These are phyloP conservation scores for Panellus pusillus DNA, from an alignment of 768 basidiomycete species.

Conservation along the genomic window DNA sequence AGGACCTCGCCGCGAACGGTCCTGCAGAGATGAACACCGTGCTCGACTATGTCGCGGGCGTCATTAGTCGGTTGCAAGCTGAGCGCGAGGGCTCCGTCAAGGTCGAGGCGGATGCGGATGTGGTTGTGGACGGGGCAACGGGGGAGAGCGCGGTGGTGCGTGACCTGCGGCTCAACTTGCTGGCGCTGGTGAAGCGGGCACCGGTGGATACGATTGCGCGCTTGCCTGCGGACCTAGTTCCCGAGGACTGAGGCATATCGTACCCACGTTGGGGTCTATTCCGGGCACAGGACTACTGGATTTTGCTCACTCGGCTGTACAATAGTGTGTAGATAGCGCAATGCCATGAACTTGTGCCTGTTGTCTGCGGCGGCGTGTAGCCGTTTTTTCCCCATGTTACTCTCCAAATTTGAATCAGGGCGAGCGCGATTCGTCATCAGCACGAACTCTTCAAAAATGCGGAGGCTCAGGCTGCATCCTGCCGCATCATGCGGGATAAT, in stretches of 20 bases:
- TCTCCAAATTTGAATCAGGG: not conserved
- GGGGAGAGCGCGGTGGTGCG: slow-evolving; percentile 35
- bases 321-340: too few relatives aligned
- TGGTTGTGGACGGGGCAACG: slow-evolving; percentile 7
- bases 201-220: slow-evolving; percentile 70
- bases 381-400: too few relatives aligned
- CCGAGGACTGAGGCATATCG: slow-evolving; percentile 60
- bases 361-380: too few relatives aligned
- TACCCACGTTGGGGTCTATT: slow-evolving; percentile 45
- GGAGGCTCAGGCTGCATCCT: too few relatives aligned
- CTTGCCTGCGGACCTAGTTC: slow-evolving; percentile 64
- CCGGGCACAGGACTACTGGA: too few relatives aligned
- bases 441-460: not conserved
- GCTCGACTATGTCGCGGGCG: slow-evolving; percentile 55
- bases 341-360: too few relatives aligned
- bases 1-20: slow-evolving; percentile 27
- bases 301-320: too few relatives aligned
- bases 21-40: slow-evolving; percentile 55
- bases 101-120: slow-evolving; percentile 16
- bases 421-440: not conserved
- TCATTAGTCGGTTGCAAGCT: slow-evolving; percentile 35
- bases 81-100: slow-evolving; percentile 7
- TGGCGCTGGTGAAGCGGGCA: slow-evolving; percentile 76
- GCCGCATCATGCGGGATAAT: too few relatives aligned
- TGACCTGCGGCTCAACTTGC: slow-evolving; percentile 67